These are phyloP conservation scores for Plasmodium ovale DNA, from an alignment of 169 alveolate genomes.

Conservation along the genomic window DNA sequence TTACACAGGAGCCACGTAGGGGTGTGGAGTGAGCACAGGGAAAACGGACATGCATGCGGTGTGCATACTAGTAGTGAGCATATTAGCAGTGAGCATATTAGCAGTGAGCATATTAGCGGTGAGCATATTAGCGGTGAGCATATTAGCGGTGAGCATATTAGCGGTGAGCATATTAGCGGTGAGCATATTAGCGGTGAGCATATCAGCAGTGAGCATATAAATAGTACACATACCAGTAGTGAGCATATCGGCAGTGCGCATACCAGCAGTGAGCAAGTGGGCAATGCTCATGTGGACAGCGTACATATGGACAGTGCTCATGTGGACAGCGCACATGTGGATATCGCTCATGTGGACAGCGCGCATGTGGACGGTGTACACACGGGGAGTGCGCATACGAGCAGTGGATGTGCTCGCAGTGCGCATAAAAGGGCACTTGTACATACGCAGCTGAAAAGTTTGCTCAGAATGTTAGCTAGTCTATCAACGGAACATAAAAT, in stretches of 20 bases:
- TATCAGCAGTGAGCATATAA: not conserved
- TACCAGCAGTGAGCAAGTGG: not conserved
- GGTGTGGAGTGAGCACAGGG: not conserved
- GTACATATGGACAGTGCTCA: not conserved
- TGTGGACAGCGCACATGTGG: not conserved
- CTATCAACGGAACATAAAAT: conserved; percentile 37
- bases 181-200: not conserved
- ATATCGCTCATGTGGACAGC: not conserved
- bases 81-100: not conserved
- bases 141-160: not conserved
- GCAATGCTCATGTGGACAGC: not conserved
- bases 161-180: not conserved
- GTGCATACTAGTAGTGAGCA: not conserved
- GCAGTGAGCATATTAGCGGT: not conserved
- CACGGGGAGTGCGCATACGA: not conserved
- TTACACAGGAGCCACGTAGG: not conserved
- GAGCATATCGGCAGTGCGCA: not conserved
- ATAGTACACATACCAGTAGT: not conserved
- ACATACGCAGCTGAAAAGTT: not conserved
- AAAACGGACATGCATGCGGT: not conserved
- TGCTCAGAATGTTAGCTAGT: conserved; percentile 14
- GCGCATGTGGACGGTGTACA: not conserved
- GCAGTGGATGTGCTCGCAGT: not conserved
- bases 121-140: not conserved
- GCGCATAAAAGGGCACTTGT: not conserved